Conservation (phyloP, 2,329 filamentous ascomycete genomes). For the Diaporthe helianthi region DNA sequence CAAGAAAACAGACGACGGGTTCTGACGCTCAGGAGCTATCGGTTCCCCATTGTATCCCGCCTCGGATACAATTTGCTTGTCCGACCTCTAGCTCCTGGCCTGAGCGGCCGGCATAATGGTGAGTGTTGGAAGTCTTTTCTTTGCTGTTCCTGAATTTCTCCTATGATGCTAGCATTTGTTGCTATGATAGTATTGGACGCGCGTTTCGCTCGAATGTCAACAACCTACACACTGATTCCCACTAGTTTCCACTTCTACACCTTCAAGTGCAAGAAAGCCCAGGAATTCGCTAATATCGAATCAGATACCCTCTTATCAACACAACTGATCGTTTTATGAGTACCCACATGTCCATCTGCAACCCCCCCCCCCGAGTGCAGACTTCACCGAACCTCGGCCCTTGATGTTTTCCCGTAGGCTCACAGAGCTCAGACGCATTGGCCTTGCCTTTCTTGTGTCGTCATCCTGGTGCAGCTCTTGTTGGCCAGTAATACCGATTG, state of each 20-base stretch:
- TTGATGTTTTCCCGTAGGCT: background rate
- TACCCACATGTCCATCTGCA: background rate
- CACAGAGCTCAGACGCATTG: background rate
- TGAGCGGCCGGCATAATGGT: conserved; percentile 24
- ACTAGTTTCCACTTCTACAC: background rate
- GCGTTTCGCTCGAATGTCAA: background rate
- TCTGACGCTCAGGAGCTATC: conserved; percentile 38
- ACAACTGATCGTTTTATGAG: background rate
- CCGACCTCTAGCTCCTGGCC: background rate
- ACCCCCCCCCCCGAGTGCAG: too few species aligned
- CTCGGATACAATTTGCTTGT: background rate
- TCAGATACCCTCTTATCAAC: background rate
- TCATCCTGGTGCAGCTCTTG: background rate
- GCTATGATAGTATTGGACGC: conserved; percentile 8
- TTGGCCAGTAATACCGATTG: background rate
- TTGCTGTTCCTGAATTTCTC: too few species aligned
- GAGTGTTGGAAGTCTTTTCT: background rate
- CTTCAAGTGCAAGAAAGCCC: background rate
- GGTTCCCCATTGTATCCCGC: background rate
- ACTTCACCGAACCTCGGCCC: background rate
- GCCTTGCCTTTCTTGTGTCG: background rate
- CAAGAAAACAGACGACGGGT: conserved; percentile 50
- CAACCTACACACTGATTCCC: background rate
- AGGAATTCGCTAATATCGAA: background rate
- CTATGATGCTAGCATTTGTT: conserved; percentile 3